A percentile compares a stretch with the other conserved stretches of the same genome.
Evolutionary conservation across 2,329 filamentous ascomycete genomes (phyloP).

Genomic region (Fusarium continuum): DNA sequence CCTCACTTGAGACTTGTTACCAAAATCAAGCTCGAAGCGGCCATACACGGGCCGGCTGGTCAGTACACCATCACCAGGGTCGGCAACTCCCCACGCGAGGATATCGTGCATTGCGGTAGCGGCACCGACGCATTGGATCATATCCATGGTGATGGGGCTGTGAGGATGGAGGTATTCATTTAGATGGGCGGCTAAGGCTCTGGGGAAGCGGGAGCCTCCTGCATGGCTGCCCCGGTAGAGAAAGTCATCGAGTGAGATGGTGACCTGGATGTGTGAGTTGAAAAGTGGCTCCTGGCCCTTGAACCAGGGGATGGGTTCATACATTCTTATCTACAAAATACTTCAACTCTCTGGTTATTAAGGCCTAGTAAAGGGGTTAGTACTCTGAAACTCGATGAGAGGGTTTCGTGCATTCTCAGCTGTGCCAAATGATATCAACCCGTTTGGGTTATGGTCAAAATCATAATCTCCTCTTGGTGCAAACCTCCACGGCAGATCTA

Average conservation of each 20-base stretch:
- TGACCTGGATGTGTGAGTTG: conserved; percentile 30
- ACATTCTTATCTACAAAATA: conserved; percentile 45
- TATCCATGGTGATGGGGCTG: conserved; percentile 40
- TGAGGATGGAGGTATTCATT: conserved; percentile 51
- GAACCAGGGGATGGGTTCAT: conserved; percentile 18
- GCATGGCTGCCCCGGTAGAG: conserved; percentile 50
- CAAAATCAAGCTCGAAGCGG: conserved; percentile 60
- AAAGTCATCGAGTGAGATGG: conserved; percentile 44
- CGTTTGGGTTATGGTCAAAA: conserved; percentile 49
- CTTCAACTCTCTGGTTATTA: conserved; percentile 52
- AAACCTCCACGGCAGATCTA: conserved; percentile 48
- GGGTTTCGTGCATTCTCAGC: conserved; percentile 56
- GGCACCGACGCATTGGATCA: conserved; percentile 49
- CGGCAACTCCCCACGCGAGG: conserved; percentile 51
- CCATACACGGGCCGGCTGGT: conserved; percentile 56
- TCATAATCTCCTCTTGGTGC: conserved; percentile 50
- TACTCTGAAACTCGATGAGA: background rate
- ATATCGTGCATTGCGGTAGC: conserved; percentile 54
- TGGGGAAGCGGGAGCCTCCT: conserved; percentile 49
- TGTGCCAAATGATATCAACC: conserved; percentile 58
- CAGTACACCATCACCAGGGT: conserved; percentile 53
- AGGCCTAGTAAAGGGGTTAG: conserved; percentile 35
- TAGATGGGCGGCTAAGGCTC: conserved; percentile 49
- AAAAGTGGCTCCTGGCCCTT: background rate
- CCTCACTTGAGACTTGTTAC: conserved; percentile 51